Evolutionary conservation across 306 rosid species (phyloP).

Genomic region (Spatholobus suberectus): DNA sequence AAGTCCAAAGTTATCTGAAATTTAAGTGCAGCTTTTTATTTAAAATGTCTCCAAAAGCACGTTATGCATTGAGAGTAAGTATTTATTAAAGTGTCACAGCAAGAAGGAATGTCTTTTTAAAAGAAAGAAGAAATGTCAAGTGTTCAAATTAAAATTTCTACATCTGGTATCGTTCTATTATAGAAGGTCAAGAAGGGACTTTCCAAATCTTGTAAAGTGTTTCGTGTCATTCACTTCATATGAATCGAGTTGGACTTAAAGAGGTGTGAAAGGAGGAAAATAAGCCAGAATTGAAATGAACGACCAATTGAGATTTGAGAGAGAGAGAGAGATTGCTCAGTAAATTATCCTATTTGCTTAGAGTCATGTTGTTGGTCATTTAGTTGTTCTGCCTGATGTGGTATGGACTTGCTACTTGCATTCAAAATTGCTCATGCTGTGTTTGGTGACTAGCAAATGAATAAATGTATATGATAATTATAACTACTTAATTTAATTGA

Average conservation of each 20-base stretch:
- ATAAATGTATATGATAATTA: too few relatives aligned
- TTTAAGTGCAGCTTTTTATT: not conserved
- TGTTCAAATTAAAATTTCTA: not conserved
- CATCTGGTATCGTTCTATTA: not conserved
- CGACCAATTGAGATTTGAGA: not conserved
- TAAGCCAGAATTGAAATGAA: not conserved
- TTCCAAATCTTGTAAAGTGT: not conserved
- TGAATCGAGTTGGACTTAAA: constrained; percentile 15
- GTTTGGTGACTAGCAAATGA: too few relatives aligned
- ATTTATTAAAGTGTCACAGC: not conserved
- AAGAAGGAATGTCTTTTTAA: too few relatives aligned
- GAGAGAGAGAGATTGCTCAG: not conserved
- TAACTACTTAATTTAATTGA: not conserved
- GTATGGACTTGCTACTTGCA: constrained; percentile 37
- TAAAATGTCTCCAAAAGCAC: not conserved
- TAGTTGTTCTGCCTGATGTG: constrained; percentile 18
- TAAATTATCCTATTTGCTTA: constrained; percentile 11
- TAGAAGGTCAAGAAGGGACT: not conserved
- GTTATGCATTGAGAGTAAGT: not conserved
- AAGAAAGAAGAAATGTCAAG: not conserved
- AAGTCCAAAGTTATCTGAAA: not conserved
- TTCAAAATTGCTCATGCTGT: constrained; percentile 51
- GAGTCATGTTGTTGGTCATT: constrained; percentile 2
- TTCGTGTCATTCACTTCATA: not conserved
- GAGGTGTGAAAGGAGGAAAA: constrained; percentile 25